phyloP scores from a whole-genome alignment of 129 eudicot genomes.

The Lactuca saligna region DNA sequence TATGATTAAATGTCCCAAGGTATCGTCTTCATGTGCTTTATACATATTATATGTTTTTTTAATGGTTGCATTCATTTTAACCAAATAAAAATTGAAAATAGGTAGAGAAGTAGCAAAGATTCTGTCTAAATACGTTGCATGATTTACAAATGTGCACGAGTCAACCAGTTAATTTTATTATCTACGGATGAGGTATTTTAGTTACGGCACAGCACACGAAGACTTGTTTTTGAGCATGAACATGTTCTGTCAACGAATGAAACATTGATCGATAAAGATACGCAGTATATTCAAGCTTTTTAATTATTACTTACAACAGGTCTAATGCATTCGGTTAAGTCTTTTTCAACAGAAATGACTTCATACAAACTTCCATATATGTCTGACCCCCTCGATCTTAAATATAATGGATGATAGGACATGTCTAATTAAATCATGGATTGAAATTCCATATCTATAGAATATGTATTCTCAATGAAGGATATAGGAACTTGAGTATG shows the following conservation, averaged over 20 bases:
- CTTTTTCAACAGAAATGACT: background rate
- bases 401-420: background rate
- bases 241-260: background rate
- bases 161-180: slow-evolving; percentile 12
- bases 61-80: slow-evolving; percentile 25
- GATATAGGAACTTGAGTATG: slow-evolving; percentile 1
- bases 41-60: slow-evolving; percentile 15
- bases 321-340: background rate
- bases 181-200: slow-evolving; percentile 5
- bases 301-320: background rate
- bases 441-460: background rate
- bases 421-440: background rate
- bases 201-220: slow-evolving; percentile 1
- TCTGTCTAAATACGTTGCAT: slow-evolving; percentile 26
- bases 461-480: background rate
- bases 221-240: slow-evolving; percentile 8
- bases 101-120: slow-evolving; percentile 13
- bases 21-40: slow-evolving; percentile 35
- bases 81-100: slow-evolving; percentile 27
- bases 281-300: background rate
- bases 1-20: slow-evolving; percentile 22
- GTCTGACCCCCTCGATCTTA: background rate
- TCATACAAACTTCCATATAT: background rate
- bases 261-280: background rate
- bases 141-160: slow-evolving; percentile 4